These are phyloP conservation scores for Aspergillus neoniger DNA, from an alignment of 2,329 filamentous ascomycete species.

Conservation along the genomic window DNA sequence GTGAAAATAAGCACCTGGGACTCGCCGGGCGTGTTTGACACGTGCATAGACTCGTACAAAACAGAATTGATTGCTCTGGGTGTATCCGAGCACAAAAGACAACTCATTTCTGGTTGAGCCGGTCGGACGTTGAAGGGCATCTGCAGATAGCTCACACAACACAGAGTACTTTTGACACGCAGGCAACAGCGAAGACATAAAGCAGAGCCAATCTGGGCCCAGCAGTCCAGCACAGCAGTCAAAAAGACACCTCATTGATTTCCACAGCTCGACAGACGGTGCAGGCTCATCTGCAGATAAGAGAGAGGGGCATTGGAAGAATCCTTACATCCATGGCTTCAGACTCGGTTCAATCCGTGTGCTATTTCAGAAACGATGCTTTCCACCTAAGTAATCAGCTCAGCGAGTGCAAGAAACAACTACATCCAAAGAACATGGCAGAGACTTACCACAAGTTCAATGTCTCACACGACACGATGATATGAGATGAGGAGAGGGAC, in stretches of 20 bases:
- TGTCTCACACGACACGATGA: neutral
- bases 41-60: neutral
- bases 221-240: neutral
- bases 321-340: constrained; percentile 18
- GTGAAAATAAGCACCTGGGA: neutral
- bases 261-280: neutral
- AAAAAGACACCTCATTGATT: neutral
- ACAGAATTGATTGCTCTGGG: neutral
- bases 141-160: neutral
- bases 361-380: neutral
- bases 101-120: neutral
- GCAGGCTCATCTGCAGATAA: neutral
- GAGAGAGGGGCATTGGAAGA: neutral
- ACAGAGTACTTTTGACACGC: neutral
- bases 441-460: neutral
- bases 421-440: neutral
- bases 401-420: neutral
- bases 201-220: neutral
- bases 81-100: neutral
- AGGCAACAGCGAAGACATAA: neutral
- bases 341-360: neutral
- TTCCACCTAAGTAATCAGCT: neutral
- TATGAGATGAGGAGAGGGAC: neutral
- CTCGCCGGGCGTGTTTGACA: neutral
- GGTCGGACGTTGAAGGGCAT: neutral